Evolutionary conservation across 164 flowering plant genomes (phyloP), one percentile per base, ranked within the genome.

Genomic region (Sedum album): DNA sequence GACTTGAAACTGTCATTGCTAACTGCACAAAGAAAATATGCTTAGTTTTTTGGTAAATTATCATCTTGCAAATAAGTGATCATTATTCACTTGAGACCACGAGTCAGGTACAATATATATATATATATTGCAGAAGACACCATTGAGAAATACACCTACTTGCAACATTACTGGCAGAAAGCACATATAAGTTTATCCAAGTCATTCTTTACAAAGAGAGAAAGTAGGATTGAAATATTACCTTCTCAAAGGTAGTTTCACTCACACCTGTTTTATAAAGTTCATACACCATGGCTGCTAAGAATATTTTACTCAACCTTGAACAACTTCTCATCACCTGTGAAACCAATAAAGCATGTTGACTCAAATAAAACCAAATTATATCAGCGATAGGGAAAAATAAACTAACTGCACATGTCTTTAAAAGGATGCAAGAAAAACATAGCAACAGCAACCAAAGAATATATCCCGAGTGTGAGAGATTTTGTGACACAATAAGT

Each of bases 221-320:
- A 26, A 26, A 4, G 46, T 23, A 65, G 25, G 30, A 31, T 17
- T 49, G 15, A n/a, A 31, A 31, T 26, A 67, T 51, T 48, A 91
- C 98, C 96, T 87, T 86, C 69, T 90, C 97, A 82, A 94, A 94
- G 62, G 90, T 88, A 35, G 91, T 88, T 75, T 91, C 96, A 33
- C 82, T 84, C 92, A 88, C 86, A 73, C 97, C 99, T 65, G 96
- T 90, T 76, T 84, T 88, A 68, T 94, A 83, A 28, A 88, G 92
- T 75, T 94, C 97, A 71, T 87, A 85, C 66, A 91, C 97, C 97
- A 94, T 80, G 46, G 96, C 96, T 65, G 87, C 84, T 77, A 94
- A 77, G 75, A 94, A 84, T 38, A 94, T 90, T 76, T 94, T 91
- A 66, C 97, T 75, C 65, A 90, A 76, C 75, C 79, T 90, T 31